phyloP scores from a whole-genome alignment of 1,284 basidiomycete species.

The Sanghuangporus baumii region DNA sequence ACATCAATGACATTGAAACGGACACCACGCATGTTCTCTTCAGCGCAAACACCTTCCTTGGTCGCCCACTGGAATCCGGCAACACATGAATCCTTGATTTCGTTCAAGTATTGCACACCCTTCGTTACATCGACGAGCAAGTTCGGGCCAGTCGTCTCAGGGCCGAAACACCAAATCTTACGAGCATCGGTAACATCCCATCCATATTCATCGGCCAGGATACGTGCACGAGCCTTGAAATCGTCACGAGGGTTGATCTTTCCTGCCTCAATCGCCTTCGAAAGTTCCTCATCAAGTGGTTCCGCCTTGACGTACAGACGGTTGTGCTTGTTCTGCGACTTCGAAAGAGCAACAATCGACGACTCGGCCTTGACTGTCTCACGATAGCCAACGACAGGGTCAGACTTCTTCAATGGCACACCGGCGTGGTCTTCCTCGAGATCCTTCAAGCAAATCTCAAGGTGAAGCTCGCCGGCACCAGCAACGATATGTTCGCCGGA shows the following conservation, averaged over 20 bases:
- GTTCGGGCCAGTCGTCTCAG: conserved; percentile 97
- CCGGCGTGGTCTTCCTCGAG: conserved; percentile 99
- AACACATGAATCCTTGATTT: conserved; percentile 99
- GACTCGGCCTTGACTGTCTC: conserved; percentile 98
- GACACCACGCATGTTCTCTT: conserved; percentile 99
- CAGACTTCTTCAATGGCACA: conserved; percentile 98
- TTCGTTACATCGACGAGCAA: conserved; percentile 97
- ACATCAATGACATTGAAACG: conserved; percentile 97
- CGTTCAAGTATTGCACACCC: conserved; percentile 96
- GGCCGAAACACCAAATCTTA: conserved; percentile 99
- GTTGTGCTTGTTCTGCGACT: conserved; percentile 99
- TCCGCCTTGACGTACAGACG: conserved; percentile 92
- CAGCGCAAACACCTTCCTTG: conserved; percentile 94
- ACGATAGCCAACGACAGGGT: conserved; percentile 97
- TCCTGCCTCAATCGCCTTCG: conserved; percentile 88
- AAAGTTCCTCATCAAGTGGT: conserved; percentile 93
- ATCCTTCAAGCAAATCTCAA: conserved; percentile 99
- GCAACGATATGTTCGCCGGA: conserved; percentile 99
- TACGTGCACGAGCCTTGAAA: conserved; percentile 94
- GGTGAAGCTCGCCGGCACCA: conserved; percentile 97
- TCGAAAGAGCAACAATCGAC: conserved; percentile 93
- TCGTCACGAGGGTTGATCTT: conserved; percentile 91
- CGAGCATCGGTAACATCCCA: conserved; percentile 99
- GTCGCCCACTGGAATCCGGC: conserved; percentile 99
- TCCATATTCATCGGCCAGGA: conserved; percentile 93